phyloP scores from a whole-genome alignment of 169 alveolate species.

The Cryptosporidium andersoni region DNA sequence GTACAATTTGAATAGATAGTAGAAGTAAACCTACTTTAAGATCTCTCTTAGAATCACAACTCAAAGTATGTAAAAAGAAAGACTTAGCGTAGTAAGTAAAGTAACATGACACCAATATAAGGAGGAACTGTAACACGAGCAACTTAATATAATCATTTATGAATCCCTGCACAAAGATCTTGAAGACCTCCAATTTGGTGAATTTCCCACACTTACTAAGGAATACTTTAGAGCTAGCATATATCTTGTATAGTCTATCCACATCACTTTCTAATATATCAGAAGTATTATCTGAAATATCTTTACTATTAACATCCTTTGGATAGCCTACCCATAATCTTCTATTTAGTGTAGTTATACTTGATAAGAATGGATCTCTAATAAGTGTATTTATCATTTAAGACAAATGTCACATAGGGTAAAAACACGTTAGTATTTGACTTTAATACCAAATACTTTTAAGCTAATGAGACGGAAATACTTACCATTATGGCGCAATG shows the following conservation, averaged over 20 bases:
- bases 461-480: no score
- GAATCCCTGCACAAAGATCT: constrained; percentile 14
- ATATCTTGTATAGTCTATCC: constrained; percentile 9
- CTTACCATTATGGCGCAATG: no score
- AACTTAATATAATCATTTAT: constrained; percentile 20
- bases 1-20: constrained; percentile 31
- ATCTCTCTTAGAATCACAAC: constrained; percentile 19
- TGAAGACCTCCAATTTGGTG: not conserved
- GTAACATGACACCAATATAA: constrained; percentile 1
- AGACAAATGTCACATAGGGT: no score
- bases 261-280: constrained; percentile 34
- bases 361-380: constrained; percentile 50
- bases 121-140: constrained; percentile 6
- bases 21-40: constrained; percentile 28
- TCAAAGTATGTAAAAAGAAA: constrained; percentile 17
- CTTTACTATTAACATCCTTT: not conserved
- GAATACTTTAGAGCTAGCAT: not conserved
- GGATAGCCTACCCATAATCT: constrained; percentile 21
- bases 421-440: no score
- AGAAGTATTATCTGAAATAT: constrained; percentile 4
- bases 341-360: constrained; percentile 22
- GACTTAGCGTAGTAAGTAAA: not conserved
- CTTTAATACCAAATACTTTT: no score
- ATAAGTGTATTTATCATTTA: constrained; percentile 23
- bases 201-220: not conserved